Percentiles rank a stretch among this genome's conserved stretches.
Evolutionary conservation across 2,329 filamentous ascomycete species (phyloP).

Genomic region (Aureobasidium zeae): DNA sequence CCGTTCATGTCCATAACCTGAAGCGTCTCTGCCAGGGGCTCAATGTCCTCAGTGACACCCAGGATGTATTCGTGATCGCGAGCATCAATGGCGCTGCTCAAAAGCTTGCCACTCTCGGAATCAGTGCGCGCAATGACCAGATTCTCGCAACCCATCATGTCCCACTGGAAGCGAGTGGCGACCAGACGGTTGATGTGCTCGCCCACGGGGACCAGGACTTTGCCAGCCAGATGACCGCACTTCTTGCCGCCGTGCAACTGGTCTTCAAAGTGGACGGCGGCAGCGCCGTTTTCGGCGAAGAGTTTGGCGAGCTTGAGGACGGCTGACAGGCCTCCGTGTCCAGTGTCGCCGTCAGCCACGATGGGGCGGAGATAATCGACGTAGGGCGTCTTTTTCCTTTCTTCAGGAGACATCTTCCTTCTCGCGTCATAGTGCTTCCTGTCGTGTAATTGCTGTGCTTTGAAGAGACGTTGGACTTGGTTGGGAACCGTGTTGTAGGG

Average conservation of each 20-base stretch:
- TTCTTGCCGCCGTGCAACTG: conserved; percentile 98
- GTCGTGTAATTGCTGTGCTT: conserved; percentile 94
- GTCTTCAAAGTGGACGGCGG: conserved; percentile 94
- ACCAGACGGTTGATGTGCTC: conserved; percentile 95
- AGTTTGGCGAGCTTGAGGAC: conserved; percentile 95
- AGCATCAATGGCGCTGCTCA: conserved; percentile 84
- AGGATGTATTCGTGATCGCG: conserved; percentile 97
- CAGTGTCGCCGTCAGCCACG: conserved; percentile 91
- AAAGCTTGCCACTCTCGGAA: conserved; percentile 82
- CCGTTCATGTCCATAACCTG: conserved; percentile 82
- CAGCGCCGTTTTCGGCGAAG: conserved; percentile 93
- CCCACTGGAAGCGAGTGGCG: conserved; percentile 93
- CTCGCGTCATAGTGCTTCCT: conserved; percentile 86
- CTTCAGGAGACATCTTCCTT: conserved; percentile 63
- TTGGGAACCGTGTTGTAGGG: conserved; percentile 98
- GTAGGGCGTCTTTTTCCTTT: conserved; percentile 70
- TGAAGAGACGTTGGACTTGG: conserved; percentile 90
- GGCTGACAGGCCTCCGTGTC: conserved; percentile 83
- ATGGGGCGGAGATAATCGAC: conserved; percentile 90
- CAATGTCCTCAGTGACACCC: conserved; percentile 67
- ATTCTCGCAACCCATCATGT: conserved; percentile 94
- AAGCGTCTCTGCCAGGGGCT: conserved; percentile 77
- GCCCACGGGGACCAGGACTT: conserved; percentile 84
- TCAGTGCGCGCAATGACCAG: conserved; percentile 91
- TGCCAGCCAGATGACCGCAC: conserved; percentile 91